phyloP scores from a whole-genome alignment of 805 yeast genomes.

The Yamadazyma tumulicola region DNA sequence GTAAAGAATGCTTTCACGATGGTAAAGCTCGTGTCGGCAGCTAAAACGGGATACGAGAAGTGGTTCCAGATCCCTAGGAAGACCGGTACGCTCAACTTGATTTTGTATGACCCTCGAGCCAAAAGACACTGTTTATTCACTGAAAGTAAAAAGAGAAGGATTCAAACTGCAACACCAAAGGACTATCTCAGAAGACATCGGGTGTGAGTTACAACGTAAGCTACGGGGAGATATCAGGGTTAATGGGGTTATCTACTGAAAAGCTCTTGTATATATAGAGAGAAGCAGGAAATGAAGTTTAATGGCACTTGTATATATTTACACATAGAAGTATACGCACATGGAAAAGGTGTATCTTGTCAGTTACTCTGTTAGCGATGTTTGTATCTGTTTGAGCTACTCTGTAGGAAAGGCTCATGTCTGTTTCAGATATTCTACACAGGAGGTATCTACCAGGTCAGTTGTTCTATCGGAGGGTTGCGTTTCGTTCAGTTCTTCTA shows the following conservation, averaged over 20 bases:
- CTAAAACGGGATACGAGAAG: slow-evolving; percentile 84
- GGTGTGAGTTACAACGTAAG: slow-evolving; percentile 9
- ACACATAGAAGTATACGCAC: too few species aligned
- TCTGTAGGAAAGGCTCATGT: too few species aligned
- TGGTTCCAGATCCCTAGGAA: slow-evolving; percentile 79
- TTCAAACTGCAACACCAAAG: slow-evolving; percentile 44
- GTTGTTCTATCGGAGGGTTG: too few species aligned
- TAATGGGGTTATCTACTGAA: too few species aligned
- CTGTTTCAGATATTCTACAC: too few species aligned
- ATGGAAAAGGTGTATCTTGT: too few species aligned
- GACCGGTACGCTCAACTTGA: slow-evolving; percentile 72
- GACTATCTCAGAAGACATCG: slow-evolving; percentile 31
- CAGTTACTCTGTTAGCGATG: too few species aligned
- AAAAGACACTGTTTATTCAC: slow-evolving; percentile 88
- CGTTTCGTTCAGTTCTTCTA: too few species aligned
- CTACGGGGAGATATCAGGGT: too few species aligned
- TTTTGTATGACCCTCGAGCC: slow-evolving; percentile 82
- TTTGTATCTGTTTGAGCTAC: too few species aligned
- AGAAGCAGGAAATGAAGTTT: background rate
- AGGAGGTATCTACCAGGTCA: too few species aligned
- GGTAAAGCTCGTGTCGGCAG: slow-evolving; percentile 82
- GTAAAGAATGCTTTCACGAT: slow-evolving; percentile 77
- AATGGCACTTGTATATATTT: background rate
- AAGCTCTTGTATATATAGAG: background rate
- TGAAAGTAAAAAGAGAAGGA: slow-evolving; percentile 84